Evolutionary conservation across 1,284 basidiomycete species (phyloP), one percentile per base, ranked within the genome.

Genomic region (Moniliophthora roreri): DNA sequence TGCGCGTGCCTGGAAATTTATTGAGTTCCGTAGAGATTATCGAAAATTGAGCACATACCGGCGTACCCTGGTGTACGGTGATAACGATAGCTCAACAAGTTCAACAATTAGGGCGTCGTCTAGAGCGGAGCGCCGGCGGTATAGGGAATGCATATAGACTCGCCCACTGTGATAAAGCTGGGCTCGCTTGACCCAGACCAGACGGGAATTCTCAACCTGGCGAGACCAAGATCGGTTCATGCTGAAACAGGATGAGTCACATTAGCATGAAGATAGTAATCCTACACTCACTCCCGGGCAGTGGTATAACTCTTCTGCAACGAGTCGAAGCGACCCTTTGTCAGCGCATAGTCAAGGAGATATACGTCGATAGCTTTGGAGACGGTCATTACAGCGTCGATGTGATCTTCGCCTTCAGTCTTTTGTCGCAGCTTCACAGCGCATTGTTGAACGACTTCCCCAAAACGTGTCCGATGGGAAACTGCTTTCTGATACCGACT

Each of bases 41-140:
- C 16, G 55, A 45, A 46, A 15, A 15, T 21, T 10, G 16, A 40
- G 26, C 21, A 59, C 71, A 60, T 62, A 87, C 87, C 84, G 81
- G 66, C 93, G 76, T 37, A 95, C 82, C 62, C 88, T 75, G 4
- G 87, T 87, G 63, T 96, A 96, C 0, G 87, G 87, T 0, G 93
- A 95, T 26, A 98, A 75, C 42, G 91, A 91, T 53, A 97, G 78
- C 62, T 94, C 91, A 24, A 91, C 80, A 44, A 98, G 71, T 65
- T 93, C 90, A 35, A 74, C 70, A 44, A 98, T 80, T 18, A 98
- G 73, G 56, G 74, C 75, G 67, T 97, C 93, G 62, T 96, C 93
- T 15, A 93, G 76, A 20, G 77, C 82, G 4, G 91, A 89, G 34
- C 95, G 84, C 46, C 82, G 78, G 40, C 95, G 89, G 69, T 93